Base-by-base conservation (phyloP, 176 grass and related monocot genomes). In the Aegilops tauschii region DNA sequence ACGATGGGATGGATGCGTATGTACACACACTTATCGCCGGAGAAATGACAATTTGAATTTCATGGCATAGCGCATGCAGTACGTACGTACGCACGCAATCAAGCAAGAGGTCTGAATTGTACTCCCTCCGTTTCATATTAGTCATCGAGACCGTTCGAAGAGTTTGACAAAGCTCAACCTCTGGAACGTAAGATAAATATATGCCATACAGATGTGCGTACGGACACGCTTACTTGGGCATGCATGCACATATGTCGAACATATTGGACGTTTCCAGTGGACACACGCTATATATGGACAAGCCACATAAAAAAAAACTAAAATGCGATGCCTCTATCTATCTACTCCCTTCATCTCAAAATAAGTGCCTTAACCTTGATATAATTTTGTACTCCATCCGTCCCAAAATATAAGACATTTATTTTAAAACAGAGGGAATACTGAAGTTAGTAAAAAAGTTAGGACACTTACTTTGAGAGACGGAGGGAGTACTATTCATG, bases 11-110 rank as follows among this genome's bases (percentile, higher is more conserved):
- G 45, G 45, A 49, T 49, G 3, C 12, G 7, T 66, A 32, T n/a
- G 34, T 52, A 8, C 2, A 29, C 81, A 77, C 79, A 86, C 80
- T 72, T 86, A 64, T 79, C 40, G 42, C 79, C 12, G 31, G 5
- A 58, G 39, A 34, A 28, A 73, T 31, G 39, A 73, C 73, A 72
- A 23, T 72, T 86, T 77, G 83, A 86, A 71, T 77, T 65, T 17
- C 54, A 49, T 68, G 34, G 49, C 5, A 5, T 52, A 52, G 42
- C 14, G 65, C 32, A 36, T 59, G 44, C 25, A 44, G 23, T 25
- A 25, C 16, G 86, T 80, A 88, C 17, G 49, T 5, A 65, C 2
- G 34, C 39, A 47, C 25, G 0, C 49, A 52, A 52, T 17, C 49
- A 52, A 5, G 28, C 28, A 65, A 66, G 64, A 30, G 12, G 3